Percentiles rank a stretch among this genome's conserved stretches.
These are phyloP conservation scores for Trichoderma guizhouense DNA, from an alignment of 2,329 filamentous ascomycete genomes.

Conservation along the genomic window DNA sequence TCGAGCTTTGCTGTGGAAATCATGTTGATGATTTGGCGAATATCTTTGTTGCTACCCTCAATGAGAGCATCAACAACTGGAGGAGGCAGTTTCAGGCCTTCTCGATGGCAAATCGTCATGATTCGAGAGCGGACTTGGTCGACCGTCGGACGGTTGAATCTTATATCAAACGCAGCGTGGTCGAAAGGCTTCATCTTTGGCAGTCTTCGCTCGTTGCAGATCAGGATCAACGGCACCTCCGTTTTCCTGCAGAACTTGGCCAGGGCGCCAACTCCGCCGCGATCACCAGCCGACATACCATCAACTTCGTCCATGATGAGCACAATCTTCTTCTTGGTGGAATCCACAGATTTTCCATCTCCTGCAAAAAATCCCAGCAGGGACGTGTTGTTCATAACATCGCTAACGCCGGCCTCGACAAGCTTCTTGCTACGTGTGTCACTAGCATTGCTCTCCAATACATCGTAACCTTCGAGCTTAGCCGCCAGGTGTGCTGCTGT, in stretches of 20 bases:
- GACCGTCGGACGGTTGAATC: constrained; percentile 83
- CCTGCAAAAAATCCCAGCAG: constrained; percentile 86
- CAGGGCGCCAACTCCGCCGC: constrained; percentile 89
- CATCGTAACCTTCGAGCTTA: constrained; percentile 87
- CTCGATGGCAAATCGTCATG: constrained; percentile 90
- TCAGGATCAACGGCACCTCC: constrained; percentile 89
- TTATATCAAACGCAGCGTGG: constrained; percentile 75
- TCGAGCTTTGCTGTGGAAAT: constrained; percentile 90
- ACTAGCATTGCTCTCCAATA: constrained; percentile 93
- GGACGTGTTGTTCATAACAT: constrained; percentile 91
- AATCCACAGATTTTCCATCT: constrained; percentile 76
- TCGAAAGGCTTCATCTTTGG: constrained; percentile 99
- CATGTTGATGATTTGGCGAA: constrained; percentile 99
- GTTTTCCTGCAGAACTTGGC: constrained; percentile 95
- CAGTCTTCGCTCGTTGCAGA: constrained; percentile 89
- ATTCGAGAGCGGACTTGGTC: constrained; percentile 89
- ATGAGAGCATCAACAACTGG: constrained; percentile 89
- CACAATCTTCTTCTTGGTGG: constrained; percentile 85
- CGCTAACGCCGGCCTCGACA: constrained; percentile 81
- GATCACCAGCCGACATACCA: constrained; percentile 95
- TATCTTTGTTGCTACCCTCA: constrained; percentile 92
- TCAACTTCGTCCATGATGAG: constrained; percentile 99
- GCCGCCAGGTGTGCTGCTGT: constrained; percentile 94
- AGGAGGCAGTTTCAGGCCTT: constrained; percentile 79
- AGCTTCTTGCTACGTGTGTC: constrained; percentile 95